Base-by-base conservation (phyloP, 805 yeast species). In the Cephaloascus fragrans region DNA sequence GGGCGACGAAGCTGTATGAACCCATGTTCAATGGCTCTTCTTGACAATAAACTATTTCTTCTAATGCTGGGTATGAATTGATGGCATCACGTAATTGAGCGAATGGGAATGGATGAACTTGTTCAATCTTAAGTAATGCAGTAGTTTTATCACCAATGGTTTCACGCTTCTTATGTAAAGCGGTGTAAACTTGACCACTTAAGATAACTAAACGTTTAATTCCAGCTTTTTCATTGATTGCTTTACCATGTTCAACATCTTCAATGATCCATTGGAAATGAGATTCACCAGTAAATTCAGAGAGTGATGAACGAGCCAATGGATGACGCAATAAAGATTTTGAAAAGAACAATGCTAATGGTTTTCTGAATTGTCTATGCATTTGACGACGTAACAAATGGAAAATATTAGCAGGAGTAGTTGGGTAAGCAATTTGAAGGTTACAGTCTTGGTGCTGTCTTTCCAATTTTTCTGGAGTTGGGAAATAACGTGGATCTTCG, bases 21-120 rank as follows among this genome's bases (percentile, higher is more conserved):
- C 98, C 98, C 80, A 90, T 90, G 72, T 93, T 93, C 67, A 93
- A 73, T 53, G 97, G 97, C 74, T 93, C 99, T 69, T 93, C 99
- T 72, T 93, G 98, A 67, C 94, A 83, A 90, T 89, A 93, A 36
- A 89, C 94, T 49, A 93, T 68, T 61, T 93, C 98, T 61, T 83
- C 80, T 45, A 82, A 59, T 61, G 78, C 79, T 55, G 94, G 87
- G 72, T 83, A 93, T 36, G 78, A 60, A 65, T 83, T 71, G 52
- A 93, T 67, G 19, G 86, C 68, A 50, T 90, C 97, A 58, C 86
- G 82, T 53, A 93, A 67, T 70, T 86, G 96, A 41, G 93, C 89
- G 67, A 71, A 93, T 65, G 98, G 98, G 97, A 93, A 93, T 64
- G 99, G 99, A 59, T 93, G 97, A 55, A 89, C 59, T 72, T 93